Evolutionary conservation across 2,329 filamentous ascomycete genomes (phyloP).

Genomic region (Fusarium fracticaudum): DNA sequence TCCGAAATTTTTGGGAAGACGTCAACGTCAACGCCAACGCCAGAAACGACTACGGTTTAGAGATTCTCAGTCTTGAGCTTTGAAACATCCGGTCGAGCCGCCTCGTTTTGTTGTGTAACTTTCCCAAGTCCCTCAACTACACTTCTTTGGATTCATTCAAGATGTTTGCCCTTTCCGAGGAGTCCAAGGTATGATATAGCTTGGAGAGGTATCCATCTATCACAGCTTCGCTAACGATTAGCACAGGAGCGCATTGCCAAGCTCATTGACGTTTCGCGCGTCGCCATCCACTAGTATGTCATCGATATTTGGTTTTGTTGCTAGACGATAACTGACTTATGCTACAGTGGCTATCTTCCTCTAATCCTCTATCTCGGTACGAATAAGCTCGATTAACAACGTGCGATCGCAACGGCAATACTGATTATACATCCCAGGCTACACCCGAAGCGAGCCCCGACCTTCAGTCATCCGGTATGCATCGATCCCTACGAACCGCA

Average conservation of each 20-base stretch:
- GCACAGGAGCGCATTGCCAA: constrained; percentile 93
- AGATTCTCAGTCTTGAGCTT: constrained; percentile 30
- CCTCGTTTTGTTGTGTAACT: constrained; percentile 2
- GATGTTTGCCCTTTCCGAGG: constrained; percentile 84
- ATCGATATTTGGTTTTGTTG: neutral
- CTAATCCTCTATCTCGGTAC: constrained; percentile 96
- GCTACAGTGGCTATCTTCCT: constrained; percentile 86
- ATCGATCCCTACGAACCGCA: neutral
- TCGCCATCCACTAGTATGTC: constrained; percentile 93
- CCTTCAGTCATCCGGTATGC: constrained; percentile 73
- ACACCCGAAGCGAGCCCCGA: constrained; percentile 91
- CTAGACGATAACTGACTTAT: constrained; percentile 48
- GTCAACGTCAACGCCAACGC: constrained; percentile 11
- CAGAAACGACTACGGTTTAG: constrained; percentile 2
- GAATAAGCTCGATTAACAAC: constrained; percentile 39
- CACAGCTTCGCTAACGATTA: constrained; percentile 16
- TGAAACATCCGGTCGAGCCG: constrained; percentile 8
- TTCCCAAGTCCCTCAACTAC: neutral
- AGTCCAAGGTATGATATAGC: constrained; percentile 80
- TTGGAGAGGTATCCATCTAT: neutral
- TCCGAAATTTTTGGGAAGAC: constrained; percentile 40
- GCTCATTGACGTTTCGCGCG: constrained; percentile 92
- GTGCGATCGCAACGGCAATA: constrained; percentile 19
- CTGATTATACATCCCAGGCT: constrained; percentile 66
- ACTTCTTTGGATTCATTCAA: constrained; percentile 39